Conservation (phyloP, 2,329 filamentous ascomycete species). For the Teratosphaeriaceae sp. region DNA sequence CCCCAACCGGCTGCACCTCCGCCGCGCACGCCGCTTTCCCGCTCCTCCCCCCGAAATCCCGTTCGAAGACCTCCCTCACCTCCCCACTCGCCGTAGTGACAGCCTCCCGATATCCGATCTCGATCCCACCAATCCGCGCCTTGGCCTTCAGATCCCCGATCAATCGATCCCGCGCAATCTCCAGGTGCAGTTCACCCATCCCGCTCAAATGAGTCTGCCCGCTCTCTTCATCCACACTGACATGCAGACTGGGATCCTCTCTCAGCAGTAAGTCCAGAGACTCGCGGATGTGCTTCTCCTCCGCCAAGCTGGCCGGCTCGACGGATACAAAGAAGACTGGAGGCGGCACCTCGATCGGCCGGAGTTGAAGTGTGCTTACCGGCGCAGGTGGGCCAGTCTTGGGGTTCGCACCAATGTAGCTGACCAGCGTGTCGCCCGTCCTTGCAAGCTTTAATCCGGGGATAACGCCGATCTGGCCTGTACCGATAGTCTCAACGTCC, state of each 20-base stretch:
- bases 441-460: constrained; percentile 84
- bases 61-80: constrained; percentile 64
- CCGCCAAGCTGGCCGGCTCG: constrained; percentile 69
- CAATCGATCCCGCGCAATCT: constrained; percentile 83
- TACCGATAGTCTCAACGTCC: constrained; percentile 70
- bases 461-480: constrained; percentile 91
- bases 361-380: constrained; percentile 70
- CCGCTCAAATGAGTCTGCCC: constrained; percentile 90
- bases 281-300: constrained; percentile 72
- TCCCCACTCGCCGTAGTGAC: constrained; percentile 52
- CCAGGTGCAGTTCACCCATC: constrained; percentile 93
- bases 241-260: constrained; percentile 87
- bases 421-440: constrained; percentile 86
- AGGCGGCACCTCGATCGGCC: constrained; percentile 82
- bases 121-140: constrained; percentile 78
- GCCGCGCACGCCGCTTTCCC: constrained; percentile 72
- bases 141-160: constrained; percentile 84
- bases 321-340: constrained; percentile 96
- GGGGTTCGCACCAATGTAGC: constrained; percentile 56
- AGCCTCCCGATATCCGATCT: constrained; percentile 91
- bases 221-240: constrained; percentile 78
- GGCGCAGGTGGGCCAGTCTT: constrained; percentile 60
- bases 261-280: constrained; percentile 71
- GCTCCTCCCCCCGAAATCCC: constrained; percentile 69
- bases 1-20: constrained; percentile 42